These are phyloP conservation scores for Yamadazyma triangularis DNA, from an alignment of 1,139 yeast species.

Conservation along the genomic window DNA sequence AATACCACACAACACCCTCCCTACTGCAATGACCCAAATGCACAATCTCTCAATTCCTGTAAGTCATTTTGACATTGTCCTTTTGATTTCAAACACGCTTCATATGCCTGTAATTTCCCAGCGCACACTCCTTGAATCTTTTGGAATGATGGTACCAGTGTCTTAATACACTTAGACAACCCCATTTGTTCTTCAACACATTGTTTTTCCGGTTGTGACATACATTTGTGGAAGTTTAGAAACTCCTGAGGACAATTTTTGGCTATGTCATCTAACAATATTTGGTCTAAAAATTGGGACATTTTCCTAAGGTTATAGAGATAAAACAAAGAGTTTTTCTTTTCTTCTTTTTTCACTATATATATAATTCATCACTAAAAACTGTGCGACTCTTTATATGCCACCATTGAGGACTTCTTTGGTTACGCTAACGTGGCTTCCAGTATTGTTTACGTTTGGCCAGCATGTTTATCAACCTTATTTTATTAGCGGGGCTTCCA, in stretches of 20 bases:
- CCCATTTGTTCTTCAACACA: constrained; percentile 50
- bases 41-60: constrained; percentile 32
- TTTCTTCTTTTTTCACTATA: constrained; percentile 27
- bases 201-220: constrained; percentile 38
- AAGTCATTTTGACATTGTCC: constrained; percentile 34
- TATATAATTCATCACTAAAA: constrained; percentile 31
- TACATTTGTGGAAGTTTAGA: constrained; percentile 61
- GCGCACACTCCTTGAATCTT: constrained; percentile 57
- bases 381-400: constrained; percentile 29
- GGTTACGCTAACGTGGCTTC: constrained; percentile 59
- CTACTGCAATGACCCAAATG: constrained; percentile 20
- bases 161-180: constrained; percentile 54
- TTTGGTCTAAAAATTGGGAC: constrained; percentile 29
- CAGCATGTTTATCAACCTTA: constrained; percentile 75
- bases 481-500: constrained; percentile 76
- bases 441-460: constrained; percentile 65
- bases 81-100: constrained; percentile 47
- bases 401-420: constrained; percentile 41
- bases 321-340: no score
- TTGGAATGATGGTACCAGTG: constrained; percentile 59
- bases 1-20: no score
- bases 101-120: constrained; percentile 53
- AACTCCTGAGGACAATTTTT: constrained; percentile 62
- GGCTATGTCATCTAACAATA: constrained; percentile 46
- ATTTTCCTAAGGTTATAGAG: no score